A percentile compares a stretch with the other conserved stretches of the same genome.
Evolutionary conservation across 2,329 filamentous ascomycete species (phyloP).

Genomic region (Trichoderma sp.): DNA sequence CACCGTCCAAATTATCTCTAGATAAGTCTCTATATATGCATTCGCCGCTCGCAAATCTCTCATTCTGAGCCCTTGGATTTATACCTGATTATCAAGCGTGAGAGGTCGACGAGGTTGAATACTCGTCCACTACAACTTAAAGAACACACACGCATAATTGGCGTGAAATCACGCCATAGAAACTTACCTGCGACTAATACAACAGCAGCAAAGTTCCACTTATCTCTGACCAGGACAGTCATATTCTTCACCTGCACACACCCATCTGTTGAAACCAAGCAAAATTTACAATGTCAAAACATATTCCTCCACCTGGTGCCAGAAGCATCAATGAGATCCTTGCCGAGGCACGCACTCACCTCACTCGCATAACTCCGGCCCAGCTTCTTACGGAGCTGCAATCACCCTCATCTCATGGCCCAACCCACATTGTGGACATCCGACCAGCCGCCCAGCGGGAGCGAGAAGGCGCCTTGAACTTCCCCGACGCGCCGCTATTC

Average conservation of each 20-base stretch:
- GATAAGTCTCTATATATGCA: neutral
- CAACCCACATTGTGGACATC: constrained; percentile 22
- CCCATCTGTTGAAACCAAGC: neutral
- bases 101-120: neutral
- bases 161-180: neutral
- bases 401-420: constrained; percentile 5
- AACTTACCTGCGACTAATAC: neutral
- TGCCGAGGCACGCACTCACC: constrained; percentile 20
- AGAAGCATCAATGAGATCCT: constrained; percentile 23
- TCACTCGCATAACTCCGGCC: constrained; percentile 10
- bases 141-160: neutral
- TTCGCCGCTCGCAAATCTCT: neutral
- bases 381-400: constrained; percentile 21
- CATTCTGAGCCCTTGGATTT: neutral
- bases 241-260: neutral
- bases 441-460: constrained; percentile 22
- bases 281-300: constrained; percentile 15
- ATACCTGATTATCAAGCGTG: neutral
- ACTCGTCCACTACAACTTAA: neutral
- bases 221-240: neutral
- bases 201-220: neutral
- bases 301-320: constrained; percentile 21
- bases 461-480: constrained; percentile 15
- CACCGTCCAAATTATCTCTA: neutral
- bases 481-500: neutral